phyloP scores from a whole-genome alignment of 2,329 filamentous ascomycete species.

The Pseudogymnoascus destructans region DNA sequence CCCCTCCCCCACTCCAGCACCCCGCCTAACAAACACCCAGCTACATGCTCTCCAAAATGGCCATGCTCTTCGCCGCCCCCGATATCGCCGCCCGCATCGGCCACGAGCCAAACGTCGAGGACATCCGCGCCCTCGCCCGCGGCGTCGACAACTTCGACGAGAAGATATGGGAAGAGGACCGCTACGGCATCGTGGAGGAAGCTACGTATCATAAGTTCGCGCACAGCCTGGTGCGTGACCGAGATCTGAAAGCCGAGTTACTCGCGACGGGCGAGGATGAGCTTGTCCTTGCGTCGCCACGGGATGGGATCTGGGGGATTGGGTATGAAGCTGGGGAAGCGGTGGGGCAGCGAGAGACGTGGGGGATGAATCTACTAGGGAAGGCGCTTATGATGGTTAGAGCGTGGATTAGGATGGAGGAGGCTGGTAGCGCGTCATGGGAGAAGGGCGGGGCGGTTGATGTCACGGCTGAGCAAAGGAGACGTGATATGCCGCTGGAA shows the following conservation, averaged over 20 bases:
- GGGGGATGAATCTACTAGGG: conserved; percentile 54
- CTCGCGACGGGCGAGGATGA: conserved; percentile 45
- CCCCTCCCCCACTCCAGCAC: neutral
- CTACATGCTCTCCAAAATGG: conserved; percentile 45
- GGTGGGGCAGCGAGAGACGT: conserved; percentile 32
- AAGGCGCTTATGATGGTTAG: conserved; percentile 48
- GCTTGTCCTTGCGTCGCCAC: conserved; percentile 48
- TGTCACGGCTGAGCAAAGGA: conserved; percentile 7
- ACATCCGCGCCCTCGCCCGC: conserved; percentile 42
- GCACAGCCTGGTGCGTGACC: conserved; percentile 23
- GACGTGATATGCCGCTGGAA: conserved; percentile 3
- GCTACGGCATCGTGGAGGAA: conserved; percentile 41
- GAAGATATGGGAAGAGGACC: conserved; percentile 37
- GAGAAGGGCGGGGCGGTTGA: neutral
- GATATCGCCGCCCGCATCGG: conserved; percentile 37
- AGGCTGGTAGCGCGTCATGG: conserved; percentile 14
- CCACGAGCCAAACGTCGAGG: conserved; percentile 31
- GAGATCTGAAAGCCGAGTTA: conserved; percentile 35
- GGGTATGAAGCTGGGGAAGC: conserved; percentile 43
- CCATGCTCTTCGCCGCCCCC: conserved; percentile 35
- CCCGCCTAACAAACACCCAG: conserved; percentile 19
- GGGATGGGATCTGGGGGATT: conserved; percentile 53
- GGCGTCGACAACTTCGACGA: conserved; percentile 40
- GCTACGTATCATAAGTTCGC: conserved; percentile 50
- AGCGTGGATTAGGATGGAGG: conserved; percentile 34